Percentiles rank a stretch among this genome's conserved stretches.
Evolutionary conservation across 176 grass and related monocot species (phyloP).

Genomic region (Tuctoria greenei): DNA sequence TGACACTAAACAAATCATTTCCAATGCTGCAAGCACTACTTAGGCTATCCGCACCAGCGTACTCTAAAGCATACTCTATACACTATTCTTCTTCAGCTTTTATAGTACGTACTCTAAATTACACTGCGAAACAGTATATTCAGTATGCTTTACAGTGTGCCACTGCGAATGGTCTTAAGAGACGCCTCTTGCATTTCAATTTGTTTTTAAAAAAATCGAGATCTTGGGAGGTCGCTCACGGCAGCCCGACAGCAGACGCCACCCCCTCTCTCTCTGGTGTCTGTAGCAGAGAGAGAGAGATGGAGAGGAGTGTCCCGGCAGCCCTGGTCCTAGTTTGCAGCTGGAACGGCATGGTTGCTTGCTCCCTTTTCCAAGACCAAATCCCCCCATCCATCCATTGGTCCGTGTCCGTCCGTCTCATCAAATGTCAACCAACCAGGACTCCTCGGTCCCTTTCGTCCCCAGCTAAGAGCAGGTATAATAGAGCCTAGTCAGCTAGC

Average conservation of each 20-base stretch:
- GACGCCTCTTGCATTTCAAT: too few relatives aligned
- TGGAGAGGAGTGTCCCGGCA: background rate
- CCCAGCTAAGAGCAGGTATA: too few relatives aligned
- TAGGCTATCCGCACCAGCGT: too few relatives aligned
- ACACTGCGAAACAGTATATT: too few relatives aligned
- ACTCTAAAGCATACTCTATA: too few relatives aligned
- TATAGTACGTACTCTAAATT: too few relatives aligned
- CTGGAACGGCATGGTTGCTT: conserved; percentile 24
- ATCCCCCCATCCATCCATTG: conserved; percentile 13
- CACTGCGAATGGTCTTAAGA: too few relatives aligned
- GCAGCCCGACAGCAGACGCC: background rate
- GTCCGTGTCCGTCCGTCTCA: background rate
- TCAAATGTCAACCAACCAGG: conserved; percentile 37
- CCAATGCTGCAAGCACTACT: too few relatives aligned
- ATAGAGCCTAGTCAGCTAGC: too few relatives aligned
- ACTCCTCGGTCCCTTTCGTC: conserved; percentile 8
- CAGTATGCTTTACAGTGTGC: too few relatives aligned
- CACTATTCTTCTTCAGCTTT: too few relatives aligned
- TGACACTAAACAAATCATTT: too few relatives aligned
- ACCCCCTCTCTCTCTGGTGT: background rate
- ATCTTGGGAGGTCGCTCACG: conserved; percentile 35
- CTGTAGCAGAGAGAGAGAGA: background rate
- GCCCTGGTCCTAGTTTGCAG: background rate
- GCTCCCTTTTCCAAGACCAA: conserved; percentile 41
- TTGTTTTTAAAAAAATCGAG: background rate